Conservation (phyloP, 805 yeast genomes). For the Clavispora asparagi region DNA sequence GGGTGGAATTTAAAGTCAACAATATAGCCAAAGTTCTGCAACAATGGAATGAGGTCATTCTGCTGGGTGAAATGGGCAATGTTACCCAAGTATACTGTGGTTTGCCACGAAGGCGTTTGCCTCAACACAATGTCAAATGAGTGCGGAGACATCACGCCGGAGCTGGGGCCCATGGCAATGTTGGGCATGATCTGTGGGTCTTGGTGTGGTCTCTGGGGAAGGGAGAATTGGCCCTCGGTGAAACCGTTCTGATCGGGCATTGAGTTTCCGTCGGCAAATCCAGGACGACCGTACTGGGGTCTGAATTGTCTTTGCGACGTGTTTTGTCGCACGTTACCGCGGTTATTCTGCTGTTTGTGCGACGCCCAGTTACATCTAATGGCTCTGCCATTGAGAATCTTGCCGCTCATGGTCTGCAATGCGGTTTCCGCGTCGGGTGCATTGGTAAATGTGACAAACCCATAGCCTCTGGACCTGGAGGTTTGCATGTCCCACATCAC, state of each 20-base stretch:
- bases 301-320: constrained; percentile 3
- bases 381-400: constrained; percentile 64
- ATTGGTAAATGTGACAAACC: constrained; percentile 73
- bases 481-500: constrained; percentile 98
- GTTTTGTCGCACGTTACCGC: constrained; percentile 3
- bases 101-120: constrained; percentile 78
- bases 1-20: constrained; percentile 76
- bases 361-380: constrained; percentile 88
- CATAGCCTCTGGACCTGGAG: constrained; percentile 87
- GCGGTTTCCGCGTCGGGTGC: constrained; percentile 72
- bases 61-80: constrained; percentile 73
- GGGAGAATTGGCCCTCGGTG: background rate
- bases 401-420: constrained; percentile 68
- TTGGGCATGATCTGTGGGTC: background rate
- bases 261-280: background rate
- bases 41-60: constrained; percentile 63
- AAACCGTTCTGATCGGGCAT: background rate
- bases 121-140: constrained; percentile 66
- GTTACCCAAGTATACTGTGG: constrained; percentile 85
- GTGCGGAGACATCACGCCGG: constrained; percentile 43
- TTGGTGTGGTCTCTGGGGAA: constrained; percentile 4
- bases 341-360: constrained; percentile 44
- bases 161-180: background rate
- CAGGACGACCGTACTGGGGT: background rate
- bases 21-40: constrained; percentile 78